Evolutionary conservation across 345 rosid genomes (phyloP).

Genomic region (Populus alba): DNA sequence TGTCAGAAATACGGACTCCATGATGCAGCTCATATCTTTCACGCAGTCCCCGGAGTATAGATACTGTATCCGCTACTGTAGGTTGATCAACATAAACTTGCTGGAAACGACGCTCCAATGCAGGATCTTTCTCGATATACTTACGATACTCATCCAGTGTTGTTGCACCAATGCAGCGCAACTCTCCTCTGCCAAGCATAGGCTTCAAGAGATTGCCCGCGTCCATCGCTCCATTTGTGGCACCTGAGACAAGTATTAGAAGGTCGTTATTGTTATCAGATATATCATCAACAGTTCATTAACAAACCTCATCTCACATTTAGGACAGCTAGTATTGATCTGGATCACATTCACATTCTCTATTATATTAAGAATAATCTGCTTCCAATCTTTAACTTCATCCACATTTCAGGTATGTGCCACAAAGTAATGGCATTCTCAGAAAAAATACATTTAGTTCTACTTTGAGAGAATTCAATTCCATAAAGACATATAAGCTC

Average conservation of each 20-base stretch:
- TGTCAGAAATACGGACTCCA: slow-evolving; percentile 94
- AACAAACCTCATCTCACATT: neutral
- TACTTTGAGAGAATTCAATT: neutral
- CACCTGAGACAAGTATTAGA: slow-evolving; percentile 56
- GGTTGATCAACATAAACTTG: slow-evolving; percentile 99
- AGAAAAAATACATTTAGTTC: neutral
- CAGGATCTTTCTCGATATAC: slow-evolving; percentile 98
- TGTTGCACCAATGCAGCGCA: slow-evolving; percentile 96
- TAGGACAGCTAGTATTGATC: neutral
- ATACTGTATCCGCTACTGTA: slow-evolving; percentile 79
- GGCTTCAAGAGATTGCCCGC: slow-evolving; percentile 98
- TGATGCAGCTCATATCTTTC: slow-evolving; percentile 99
- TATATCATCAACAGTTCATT: neutral
- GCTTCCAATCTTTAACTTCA: neutral
- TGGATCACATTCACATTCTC: neutral
- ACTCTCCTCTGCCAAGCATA: slow-evolving; percentile 97
- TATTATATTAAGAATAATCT: neutral
- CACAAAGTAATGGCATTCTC: neutral
- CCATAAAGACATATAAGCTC: too few species aligned
- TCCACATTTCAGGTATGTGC: neutral
- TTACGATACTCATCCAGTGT: slow-evolving; percentile 94
- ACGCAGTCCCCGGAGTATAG: slow-evolving; percentile 93
- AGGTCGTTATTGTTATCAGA: neutral
- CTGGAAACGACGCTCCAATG: slow-evolving; percentile 98
- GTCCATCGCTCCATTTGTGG: slow-evolving; percentile 99